Base-by-base conservation (phyloP, 306 rosid genomes). In the Dryas drummondii region DNA sequence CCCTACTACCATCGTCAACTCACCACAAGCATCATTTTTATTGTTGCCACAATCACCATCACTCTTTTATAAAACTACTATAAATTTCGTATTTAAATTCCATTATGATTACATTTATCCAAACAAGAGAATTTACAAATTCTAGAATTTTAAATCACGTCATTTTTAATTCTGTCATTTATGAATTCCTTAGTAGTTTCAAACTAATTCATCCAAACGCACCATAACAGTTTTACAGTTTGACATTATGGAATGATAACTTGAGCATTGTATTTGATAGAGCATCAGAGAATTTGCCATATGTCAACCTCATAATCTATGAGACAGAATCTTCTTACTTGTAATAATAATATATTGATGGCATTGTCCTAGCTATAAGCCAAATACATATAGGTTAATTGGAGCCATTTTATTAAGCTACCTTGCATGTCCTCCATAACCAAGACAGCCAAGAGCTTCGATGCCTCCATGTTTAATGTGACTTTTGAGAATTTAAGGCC, bases 401-500 rank as follows among this genome's bases (percentile, higher is more conserved):
- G 37, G 15, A 11, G 63, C 73, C 47, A 32, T 52, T 37, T 37
- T 66, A 55, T 78, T 74, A 68, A 74, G 76, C 63, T 73, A 72
- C 48, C 80, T 55, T 56, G 62, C 75, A 67, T 82, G 91, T 84
- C 90, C 68, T 76, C 87, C 86, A 70, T 80, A 74, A 87, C 86
- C 86, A 84, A 68, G 87, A 86, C 94, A 87, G 84, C 81, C 68
- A 74, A 74, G 84, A 84, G 73, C 70, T 70, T 80, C 68, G 78
- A 73, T 71, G 67, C 62, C 74, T 72, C 81, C 88, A 77, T 84
- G 86, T 88, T 88, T 80, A 74, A 32, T 50, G 47, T 32, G 32
- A 32, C 10, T n/a, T 37, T 69, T 37, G 22, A 15, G 73, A 27
- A 27, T 79, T 71, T 69, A 49, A 81, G 85, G 67, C 74, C 68